Evolutionary conservation across 495 filamentous ascomycete species (phyloP).

Genomic region (Penicillium samsonianum): DNA sequence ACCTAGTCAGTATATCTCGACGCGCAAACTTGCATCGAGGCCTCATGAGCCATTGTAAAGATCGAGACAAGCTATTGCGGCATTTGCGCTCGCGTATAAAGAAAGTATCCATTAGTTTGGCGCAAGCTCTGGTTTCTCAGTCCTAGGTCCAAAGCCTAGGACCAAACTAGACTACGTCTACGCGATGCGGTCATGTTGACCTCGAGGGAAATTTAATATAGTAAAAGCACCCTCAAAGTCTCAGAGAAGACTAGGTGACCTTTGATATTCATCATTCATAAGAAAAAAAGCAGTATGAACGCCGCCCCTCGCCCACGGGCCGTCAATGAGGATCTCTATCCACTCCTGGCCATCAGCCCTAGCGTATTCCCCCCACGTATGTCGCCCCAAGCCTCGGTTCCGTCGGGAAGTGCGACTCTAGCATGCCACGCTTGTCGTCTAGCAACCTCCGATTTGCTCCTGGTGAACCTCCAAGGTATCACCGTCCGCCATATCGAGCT

Average conservation of each 20-base stretch:
- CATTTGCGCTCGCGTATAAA: neutral
- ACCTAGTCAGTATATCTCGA: neutral
- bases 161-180: neutral
- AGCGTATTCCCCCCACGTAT: neutral
- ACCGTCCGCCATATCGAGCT: constrained; percentile 97
- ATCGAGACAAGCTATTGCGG: neutral
- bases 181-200: neutral
- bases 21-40: neutral
- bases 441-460: constrained; percentile 86
- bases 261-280: constrained; percentile 14
- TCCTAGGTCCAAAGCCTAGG: neutral
- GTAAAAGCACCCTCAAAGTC: constrained; percentile 6
- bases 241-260: constrained; percentile 3
- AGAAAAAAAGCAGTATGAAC: constrained; percentile 10
- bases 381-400: neutral
- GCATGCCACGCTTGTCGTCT: constrained; percentile 11
- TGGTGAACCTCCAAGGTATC: constrained; percentile 98
- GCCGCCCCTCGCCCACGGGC: constrained; percentile 7
- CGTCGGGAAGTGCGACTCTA: neutral
- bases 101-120: neutral
- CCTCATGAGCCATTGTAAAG: neutral
- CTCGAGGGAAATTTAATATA: neutral
- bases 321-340: constrained; percentile 1
- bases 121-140: neutral
- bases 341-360: neutral